These are phyloP conservation scores for Penicillium hesseltinei DNA, from an alignment of 2,329 filamentous ascomycete genomes.

Conservation along the genomic window DNA sequence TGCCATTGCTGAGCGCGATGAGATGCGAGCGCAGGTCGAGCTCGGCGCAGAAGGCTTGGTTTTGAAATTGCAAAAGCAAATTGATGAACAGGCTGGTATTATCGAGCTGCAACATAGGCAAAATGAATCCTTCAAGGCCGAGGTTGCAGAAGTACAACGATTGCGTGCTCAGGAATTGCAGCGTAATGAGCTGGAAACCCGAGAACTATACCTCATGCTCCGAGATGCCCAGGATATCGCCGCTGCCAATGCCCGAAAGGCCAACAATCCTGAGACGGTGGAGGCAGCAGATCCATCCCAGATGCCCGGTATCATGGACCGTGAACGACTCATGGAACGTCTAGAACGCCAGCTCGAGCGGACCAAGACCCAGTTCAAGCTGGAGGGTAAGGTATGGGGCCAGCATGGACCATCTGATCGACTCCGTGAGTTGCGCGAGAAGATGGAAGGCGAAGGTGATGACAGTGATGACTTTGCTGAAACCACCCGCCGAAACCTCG, in stretches of 20 bases:
- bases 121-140: constrained; percentile 82
- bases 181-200: constrained; percentile 90
- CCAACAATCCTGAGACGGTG: constrained; percentile 26
- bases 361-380: constrained; percentile 95
- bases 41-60: constrained; percentile 91
- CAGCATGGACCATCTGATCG: constrained; percentile 87
- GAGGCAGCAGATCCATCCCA: constrained; percentile 69
- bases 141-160: constrained; percentile 81
- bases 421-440: constrained; percentile 83
- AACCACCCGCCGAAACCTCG: constrained; percentile 62
- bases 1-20: constrained; percentile 93
- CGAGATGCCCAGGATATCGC: constrained; percentile 95
- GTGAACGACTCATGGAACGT: constrained; percentile 86
- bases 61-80: constrained; percentile 84
- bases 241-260: constrained; percentile 73
- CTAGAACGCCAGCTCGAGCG: constrained; percentile 93
- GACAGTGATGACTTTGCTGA: constrained; percentile 51
- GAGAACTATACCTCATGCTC: constrained; percentile 97
- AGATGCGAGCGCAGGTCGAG: constrained; percentile 84
- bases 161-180: constrained; percentile 87
- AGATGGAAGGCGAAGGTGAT: constrained; percentile 75
- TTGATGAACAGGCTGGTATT: constrained; percentile 88
- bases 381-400: constrained; percentile 89
- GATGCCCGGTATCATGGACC: constrained; percentile 90
- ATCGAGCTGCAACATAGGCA: constrained; percentile 87